A percentile compares a stretch with the other conserved stretches of the same genome.
Conservation (phyloP, 2,329 filamentous ascomycete genomes). For the Arachnomyces sp. region DNA sequence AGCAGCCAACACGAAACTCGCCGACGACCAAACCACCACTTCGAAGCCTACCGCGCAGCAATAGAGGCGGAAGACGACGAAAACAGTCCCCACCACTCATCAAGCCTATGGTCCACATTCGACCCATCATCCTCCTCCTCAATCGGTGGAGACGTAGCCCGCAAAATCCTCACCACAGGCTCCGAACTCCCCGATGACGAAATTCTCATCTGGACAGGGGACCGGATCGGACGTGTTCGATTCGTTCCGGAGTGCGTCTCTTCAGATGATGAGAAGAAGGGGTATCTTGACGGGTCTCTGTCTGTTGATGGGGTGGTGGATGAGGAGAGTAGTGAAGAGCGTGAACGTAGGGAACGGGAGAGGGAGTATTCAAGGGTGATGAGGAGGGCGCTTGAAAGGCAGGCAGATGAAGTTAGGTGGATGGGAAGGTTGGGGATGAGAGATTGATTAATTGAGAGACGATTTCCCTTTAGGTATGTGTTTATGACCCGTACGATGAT, state of each 20-base stretch:
- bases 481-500: slow-evolving; percentile 4
- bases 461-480: slow-evolving; percentile 7
- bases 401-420: slow-evolving; percentile 72
- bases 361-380: slow-evolving; percentile 62
- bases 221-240: slow-evolving; percentile 65
- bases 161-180: slow-evolving; percentile 65
- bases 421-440: slow-evolving; percentile 57
- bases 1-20: slow-evolving; percentile 2
- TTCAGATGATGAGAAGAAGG: slow-evolving; percentile 28
- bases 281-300: no score
- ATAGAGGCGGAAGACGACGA: no score
- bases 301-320: slow-evolving; percentile 19
- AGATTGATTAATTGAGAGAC: slow-evolving; percentile 4
- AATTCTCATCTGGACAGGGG: slow-evolving; percentile 80
- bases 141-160: slow-evolving; percentile 62
- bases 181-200: slow-evolving; percentile 50
- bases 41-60: slow-evolving; percentile 25
- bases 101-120: slow-evolving; percentile 50
- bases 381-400: slow-evolving; percentile 64
- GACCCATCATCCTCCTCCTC: slow-evolving; percentile 47
- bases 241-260: slow-evolving; percentile 46
- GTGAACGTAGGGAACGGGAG: slow-evolving; percentile 28
- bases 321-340: slow-evolving; percentile 21
- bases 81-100: slow-evolving; percentile 22
- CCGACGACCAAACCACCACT: slow-evolving; percentile 13